Conservation (phyloP, 1,284 basidiomycete genomes). For the Ustilago tritici region DNA sequence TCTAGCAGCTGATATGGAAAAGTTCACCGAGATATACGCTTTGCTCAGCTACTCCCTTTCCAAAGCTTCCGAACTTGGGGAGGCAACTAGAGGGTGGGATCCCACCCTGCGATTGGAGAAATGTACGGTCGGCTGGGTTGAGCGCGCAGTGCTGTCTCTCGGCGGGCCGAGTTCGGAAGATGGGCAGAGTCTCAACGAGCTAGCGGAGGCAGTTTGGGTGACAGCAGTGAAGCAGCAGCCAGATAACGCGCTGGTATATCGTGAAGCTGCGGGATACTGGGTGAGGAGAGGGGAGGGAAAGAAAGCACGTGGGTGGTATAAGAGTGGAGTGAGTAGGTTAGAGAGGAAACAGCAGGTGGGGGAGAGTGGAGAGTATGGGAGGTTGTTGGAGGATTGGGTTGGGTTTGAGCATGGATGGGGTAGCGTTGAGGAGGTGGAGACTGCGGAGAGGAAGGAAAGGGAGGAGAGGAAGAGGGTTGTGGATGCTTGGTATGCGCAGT, state of each 20-base stretch:
- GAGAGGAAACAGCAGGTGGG: constrained; percentile 25
- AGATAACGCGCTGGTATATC: constrained; percentile 46
- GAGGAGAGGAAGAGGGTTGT: constrained; percentile 74
- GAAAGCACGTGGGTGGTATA: constrained; percentile 57
- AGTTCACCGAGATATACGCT: constrained; percentile 63
- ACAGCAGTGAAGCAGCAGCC: constrained; percentile 49
- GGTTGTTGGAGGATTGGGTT: constrained; percentile 87
- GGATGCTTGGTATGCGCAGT: constrained; percentile 55
- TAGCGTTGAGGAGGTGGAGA: constrained; percentile 77
- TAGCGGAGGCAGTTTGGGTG: constrained; percentile 63
- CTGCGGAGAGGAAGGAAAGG: constrained; percentile 71
- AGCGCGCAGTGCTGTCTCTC: constrained; percentile 44
- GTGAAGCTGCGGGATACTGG: constrained; percentile 56
- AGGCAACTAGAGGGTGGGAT: constrained; percentile 29
- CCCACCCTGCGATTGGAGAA: constrained; percentile 36
- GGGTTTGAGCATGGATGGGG: constrained; percentile 88
- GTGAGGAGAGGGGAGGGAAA: constrained; percentile 42
- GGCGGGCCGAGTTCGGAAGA: constrained; percentile 50
- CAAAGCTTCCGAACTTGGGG: constrained; percentile 26
- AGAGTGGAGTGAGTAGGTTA: constrained; percentile 39
- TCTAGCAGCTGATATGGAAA: constrained; percentile 52
- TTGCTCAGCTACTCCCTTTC: constrained; percentile 49
- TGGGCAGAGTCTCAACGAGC: constrained; percentile 45
- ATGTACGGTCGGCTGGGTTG: constrained; percentile 60
- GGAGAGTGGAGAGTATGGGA: constrained; percentile 71